phyloP scores from a whole-genome alignment of 805 yeast species.

The Martiniozyma abietophila region DNA sequence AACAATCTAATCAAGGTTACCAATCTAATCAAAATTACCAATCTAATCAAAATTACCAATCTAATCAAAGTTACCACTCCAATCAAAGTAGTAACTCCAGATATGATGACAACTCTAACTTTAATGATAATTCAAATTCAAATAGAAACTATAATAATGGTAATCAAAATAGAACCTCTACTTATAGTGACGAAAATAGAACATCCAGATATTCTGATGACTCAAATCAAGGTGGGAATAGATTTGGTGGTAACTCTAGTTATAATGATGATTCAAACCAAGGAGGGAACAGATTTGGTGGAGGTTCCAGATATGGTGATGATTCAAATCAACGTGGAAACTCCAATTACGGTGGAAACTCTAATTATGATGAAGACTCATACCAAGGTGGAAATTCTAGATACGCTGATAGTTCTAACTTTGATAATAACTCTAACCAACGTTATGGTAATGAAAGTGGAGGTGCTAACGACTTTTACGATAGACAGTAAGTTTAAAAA shows the following conservation, averaged over 20 bases:
- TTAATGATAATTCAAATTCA: constrained; percentile 1
- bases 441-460: constrained; percentile 2
- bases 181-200: too few species aligned
- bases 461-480: too few species aligned
- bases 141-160: constrained; percentile 1
- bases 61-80: not conserved
- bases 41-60: not conserved
- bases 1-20: not conserved
- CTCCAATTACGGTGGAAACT: not conserved
- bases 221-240: not conserved
- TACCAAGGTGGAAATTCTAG: not conserved
- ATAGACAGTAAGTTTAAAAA: too few species aligned
- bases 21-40: constrained; percentile 1
- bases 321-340: constrained; percentile 6
- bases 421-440: not conserved
- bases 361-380: not conserved
- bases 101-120: not conserved
- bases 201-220: not conserved
- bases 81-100: not conserved
- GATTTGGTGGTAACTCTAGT: constrained; percentile 3
- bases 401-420: too few species aligned
- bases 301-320: constrained; percentile 1
- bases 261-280: constrained; percentile 4
- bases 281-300: constrained; percentile 4
- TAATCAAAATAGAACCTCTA: constrained; percentile 4